Percentiles rank a stretch among this genome's conserved stretches.
Conservation (phyloP, 2,329 filamentous ascomycete species). For the Monilinia laxa region DNA sequence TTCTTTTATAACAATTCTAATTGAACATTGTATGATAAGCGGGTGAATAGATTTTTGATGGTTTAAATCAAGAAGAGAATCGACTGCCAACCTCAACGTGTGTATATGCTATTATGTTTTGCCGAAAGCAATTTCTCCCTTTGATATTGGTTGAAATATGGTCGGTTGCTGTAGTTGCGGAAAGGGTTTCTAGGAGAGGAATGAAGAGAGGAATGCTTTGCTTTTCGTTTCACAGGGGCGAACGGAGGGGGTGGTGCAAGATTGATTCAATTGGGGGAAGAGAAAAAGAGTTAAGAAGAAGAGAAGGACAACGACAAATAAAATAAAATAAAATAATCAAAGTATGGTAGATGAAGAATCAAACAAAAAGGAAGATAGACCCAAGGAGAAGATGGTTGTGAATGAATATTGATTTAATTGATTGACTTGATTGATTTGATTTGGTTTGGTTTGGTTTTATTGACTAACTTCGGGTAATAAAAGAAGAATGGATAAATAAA, state of each 20-base stretch:
- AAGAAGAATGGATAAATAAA: background rate
- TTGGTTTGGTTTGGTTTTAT: no score
- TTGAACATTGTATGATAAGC: constrained; percentile 15
- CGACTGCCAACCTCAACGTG: constrained; percentile 24
- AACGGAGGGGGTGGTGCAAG: constrained; percentile 6
- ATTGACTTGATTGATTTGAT: no score
- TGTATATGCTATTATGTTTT: constrained; percentile 12
- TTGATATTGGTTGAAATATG: background rate
- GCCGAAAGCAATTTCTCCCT: constrained; percentile 17
- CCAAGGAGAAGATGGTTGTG: constrained; percentile 15
- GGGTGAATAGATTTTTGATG: constrained; percentile 4
- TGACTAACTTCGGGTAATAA: constrained; percentile 1
- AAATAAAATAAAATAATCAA: background rate
- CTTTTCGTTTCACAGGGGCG: constrained; percentile 13
- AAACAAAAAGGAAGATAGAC: background rate
- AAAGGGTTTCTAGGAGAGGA: constrained; percentile 15
- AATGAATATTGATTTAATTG: no score
- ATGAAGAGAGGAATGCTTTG: constrained; percentile 25
- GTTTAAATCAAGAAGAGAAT: background rate
- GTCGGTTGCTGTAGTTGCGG: constrained; percentile 19
- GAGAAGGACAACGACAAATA: background rate
- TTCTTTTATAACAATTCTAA: constrained; percentile 10
- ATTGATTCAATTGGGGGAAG: constrained; percentile 1
- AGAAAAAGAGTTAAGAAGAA: background rate
- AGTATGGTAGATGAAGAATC: no score